Evolutionary conservation across 1,139 yeast species (phyloP), one percentile per base, ranked within the genome.

Genomic region (Maudiozyma humilis): DNA sequence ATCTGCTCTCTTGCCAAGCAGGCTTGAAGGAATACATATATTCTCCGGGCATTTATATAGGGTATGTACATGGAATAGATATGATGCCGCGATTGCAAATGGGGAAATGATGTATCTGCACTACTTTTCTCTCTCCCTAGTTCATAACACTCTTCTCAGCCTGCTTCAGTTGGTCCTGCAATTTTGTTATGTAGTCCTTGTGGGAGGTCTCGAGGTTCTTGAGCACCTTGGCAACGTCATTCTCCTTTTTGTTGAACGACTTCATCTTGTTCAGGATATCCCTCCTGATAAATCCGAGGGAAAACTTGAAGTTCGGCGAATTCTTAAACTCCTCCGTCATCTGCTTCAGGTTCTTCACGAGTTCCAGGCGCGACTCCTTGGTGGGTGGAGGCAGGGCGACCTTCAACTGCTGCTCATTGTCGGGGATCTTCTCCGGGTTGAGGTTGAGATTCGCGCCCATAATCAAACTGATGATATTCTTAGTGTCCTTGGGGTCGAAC

Each of bases 301-400:
- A 77, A 32, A 71, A 62, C 45, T 71, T 72, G 15, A 70, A 63
- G 2, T 70, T 65, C 5, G 8, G 13, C 12, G 83, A 76, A 51
- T 75, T 76, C 50, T 78, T 79, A 64, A 71, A 79, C 47, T 72
- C 75, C 54, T 87, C 95, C 53, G 70, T 78, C 4, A 73, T 70
- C 16, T 71, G 73, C 59, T 87, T 84, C 56, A 84, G 68, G 13
- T 72, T 71, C 57, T 80, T 82, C 13, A 72, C 73, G 48, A 72
- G 69, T 43, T 73, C 78, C 45, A 72, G 67, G 56, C 83, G 80
- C 20, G 81, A 69, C 47, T 84, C 95, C 2, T 81, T 73, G 7
- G 89, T 81, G 25, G 80, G 72, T 18, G 87, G 81, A 29, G 95
- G 95, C 47, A 87, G 68, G 1, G 87, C 78, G 10, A 87, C 80